A percentile compares a stretch with the other conserved stretches of the same genome.
These are phyloP conservation scores for Colletotrichum aenigma DNA, from an alignment of 2,329 filamentous ascomycete genomes.

Conservation along the genomic window DNA sequence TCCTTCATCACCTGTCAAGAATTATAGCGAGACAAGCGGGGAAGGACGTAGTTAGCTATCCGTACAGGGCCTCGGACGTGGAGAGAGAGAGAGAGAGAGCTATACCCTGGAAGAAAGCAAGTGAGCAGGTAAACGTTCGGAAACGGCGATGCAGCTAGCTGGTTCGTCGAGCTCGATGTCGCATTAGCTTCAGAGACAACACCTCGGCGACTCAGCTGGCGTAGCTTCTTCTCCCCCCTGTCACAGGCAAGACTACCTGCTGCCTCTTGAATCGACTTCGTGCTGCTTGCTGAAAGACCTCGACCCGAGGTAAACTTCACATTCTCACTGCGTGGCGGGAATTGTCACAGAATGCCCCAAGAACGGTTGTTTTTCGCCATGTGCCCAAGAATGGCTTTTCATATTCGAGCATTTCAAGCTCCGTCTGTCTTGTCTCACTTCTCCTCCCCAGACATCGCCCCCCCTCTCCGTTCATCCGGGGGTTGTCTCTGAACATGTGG, in stretches of 20 bases:
- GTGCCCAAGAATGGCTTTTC: constrained; percentile 15
- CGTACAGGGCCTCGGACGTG: background rate
- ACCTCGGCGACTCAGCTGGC: background rate
- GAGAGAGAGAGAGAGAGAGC: too few species aligned
- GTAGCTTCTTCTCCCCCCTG: background rate
- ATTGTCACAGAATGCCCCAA: background rate
- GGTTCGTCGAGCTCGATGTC: background rate
- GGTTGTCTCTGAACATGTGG: constrained; percentile 2
- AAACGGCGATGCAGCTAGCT: background rate
- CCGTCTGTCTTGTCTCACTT: background rate
- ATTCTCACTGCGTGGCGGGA: background rate
- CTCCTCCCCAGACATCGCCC: background rate
- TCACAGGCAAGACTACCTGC: background rate
- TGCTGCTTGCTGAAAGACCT: background rate
- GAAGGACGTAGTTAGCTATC: rapidly evolving
- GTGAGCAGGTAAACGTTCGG: background rate
- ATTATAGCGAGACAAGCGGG: background rate
- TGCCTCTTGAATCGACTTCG: background rate
- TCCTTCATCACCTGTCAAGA: background rate
- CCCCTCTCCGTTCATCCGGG: background rate
- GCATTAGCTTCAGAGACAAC: background rate
- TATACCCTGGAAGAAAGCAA: background rate
- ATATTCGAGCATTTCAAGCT: constrained; percentile 19
- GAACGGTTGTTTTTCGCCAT: background rate
- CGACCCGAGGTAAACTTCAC: background rate